These are phyloP conservation scores for Gloeophyllum trabeum DNA, from an alignment of 768 basidiomycete species.

Conservation along the genomic window DNA sequence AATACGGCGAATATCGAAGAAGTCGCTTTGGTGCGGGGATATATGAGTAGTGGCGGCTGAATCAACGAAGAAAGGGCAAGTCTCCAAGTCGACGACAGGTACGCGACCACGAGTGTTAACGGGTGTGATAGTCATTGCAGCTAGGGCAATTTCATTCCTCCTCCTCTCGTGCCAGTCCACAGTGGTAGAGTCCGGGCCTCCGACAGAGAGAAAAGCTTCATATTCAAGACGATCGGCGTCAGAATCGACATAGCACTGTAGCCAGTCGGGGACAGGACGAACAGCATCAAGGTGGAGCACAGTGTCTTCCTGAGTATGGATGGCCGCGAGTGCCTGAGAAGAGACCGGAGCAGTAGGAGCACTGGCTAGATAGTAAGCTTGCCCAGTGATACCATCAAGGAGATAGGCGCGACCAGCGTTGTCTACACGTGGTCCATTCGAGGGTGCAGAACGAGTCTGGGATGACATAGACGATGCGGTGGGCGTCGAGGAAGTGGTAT, in stretches of 20 bases:
- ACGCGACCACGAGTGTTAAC: not conserved
- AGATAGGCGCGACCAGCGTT: not conserved
- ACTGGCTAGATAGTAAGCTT: not conserved
- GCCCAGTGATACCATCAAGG: not conserved
- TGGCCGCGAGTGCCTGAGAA: not conserved
- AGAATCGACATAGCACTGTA: no score
- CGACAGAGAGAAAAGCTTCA: not conserved
- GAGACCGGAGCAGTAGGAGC: not conserved
- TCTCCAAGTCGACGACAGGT: conserved; percentile 6
- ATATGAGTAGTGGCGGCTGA: conserved; percentile 16
- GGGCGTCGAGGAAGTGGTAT: no score
- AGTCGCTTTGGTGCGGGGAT: conserved; percentile 14
- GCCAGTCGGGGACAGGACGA: not conserved
- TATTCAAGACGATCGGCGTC: conserved; percentile 1
- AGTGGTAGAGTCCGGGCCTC: not conserved
- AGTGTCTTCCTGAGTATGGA: not conserved
- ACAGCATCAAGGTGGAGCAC: not conserved
- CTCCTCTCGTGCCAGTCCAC: not conserved
- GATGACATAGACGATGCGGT: no score
- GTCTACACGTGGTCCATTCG: not conserved
- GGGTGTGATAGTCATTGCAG: no score
- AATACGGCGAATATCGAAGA: conserved; percentile 13
- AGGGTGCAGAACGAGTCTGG: no score
- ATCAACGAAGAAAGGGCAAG: no score
- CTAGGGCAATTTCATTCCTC: not conserved